Evolutionary conservation across 1,284 basidiomycete genomes (phyloP).

Genomic region (Xerocomus minutiporus): DNA sequence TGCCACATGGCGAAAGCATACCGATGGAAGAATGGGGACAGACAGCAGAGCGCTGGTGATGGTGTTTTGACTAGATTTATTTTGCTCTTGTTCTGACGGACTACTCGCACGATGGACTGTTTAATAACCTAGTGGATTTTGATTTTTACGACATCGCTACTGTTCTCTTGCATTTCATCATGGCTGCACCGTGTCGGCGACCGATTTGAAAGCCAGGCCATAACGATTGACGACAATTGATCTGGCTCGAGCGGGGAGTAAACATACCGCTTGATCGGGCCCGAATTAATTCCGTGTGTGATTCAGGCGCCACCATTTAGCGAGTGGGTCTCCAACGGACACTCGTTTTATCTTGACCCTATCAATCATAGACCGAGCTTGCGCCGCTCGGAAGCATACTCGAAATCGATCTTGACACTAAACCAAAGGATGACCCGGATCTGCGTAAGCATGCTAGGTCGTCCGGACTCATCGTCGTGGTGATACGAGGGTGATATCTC

Average conservation of each 20-base stretch:
- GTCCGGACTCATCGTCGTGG: no score
- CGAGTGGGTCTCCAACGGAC: not conserved
- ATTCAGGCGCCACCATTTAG: not conserved
- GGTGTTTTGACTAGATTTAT: not conserved
- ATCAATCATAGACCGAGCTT: not conserved
- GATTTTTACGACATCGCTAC: no score
- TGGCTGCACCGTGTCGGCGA: no score
- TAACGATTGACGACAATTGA: not conserved
- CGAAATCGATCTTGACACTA: not conserved
- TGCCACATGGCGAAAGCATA: not conserved
- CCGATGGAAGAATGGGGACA: not conserved
- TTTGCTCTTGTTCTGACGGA: not conserved
- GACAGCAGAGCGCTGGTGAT: not conserved
- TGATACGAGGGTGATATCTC: no score
- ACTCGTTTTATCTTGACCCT: not conserved
- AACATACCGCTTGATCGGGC: not conserved
- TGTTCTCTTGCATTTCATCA: no score
- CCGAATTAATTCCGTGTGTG: not conserved
- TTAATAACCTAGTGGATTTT: no score
- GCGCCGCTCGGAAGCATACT: not conserved
- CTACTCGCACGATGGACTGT: not conserved
- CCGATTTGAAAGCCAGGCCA: not conserved
- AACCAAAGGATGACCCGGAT: no score
- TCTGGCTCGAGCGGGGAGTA: not conserved
- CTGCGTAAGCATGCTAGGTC: no score